Conservation (phyloP, 169 alveolate genomes). For the Cystoisospora suis region DNA sequence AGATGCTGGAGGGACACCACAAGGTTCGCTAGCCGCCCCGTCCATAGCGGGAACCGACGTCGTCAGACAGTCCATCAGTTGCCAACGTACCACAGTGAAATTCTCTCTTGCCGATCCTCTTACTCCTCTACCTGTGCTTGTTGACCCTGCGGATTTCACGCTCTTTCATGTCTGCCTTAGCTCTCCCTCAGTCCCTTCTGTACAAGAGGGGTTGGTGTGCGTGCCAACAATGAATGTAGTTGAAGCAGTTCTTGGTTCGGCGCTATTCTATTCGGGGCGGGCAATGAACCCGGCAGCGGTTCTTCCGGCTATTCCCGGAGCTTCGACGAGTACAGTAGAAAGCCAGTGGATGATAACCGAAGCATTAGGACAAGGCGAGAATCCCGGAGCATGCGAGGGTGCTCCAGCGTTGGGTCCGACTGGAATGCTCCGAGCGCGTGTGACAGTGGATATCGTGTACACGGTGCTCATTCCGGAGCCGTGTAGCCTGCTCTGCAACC, state of each 20-base stretch:
- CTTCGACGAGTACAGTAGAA: too few species aligned
- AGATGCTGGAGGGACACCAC: too few species aligned
- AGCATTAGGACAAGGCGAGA: too few species aligned
- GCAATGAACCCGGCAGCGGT: background rate
- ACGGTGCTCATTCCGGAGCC: conserved; percentile 7
- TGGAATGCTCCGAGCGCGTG: too few species aligned
- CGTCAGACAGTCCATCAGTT: too few species aligned
- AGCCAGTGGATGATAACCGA: too few species aligned
- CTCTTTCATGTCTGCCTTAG: conserved; percentile 46
- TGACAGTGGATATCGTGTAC: background rate
- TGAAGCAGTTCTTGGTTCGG: conserved; percentile 5
- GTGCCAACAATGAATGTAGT: conserved; percentile 29
- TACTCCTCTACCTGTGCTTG: conserved; percentile 39
- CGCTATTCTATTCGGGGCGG: background rate
- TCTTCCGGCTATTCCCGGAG: too few species aligned
- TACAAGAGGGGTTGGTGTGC: conserved; percentile 33
- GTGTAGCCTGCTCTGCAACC: conserved; percentile 6
- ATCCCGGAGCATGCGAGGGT: too few species aligned
- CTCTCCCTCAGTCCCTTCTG: conserved; percentile 47
- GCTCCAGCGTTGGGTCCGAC: too few species aligned
- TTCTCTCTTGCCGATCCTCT: background rate
- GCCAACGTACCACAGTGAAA: too few species aligned
- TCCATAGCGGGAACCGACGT: too few species aligned
- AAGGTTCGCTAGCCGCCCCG: too few species aligned
- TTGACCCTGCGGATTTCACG: conserved; percentile 50